Conservation (phyloP, 2,329 filamentous ascomycete genomes). For the Triangularia setosa region DNA sequence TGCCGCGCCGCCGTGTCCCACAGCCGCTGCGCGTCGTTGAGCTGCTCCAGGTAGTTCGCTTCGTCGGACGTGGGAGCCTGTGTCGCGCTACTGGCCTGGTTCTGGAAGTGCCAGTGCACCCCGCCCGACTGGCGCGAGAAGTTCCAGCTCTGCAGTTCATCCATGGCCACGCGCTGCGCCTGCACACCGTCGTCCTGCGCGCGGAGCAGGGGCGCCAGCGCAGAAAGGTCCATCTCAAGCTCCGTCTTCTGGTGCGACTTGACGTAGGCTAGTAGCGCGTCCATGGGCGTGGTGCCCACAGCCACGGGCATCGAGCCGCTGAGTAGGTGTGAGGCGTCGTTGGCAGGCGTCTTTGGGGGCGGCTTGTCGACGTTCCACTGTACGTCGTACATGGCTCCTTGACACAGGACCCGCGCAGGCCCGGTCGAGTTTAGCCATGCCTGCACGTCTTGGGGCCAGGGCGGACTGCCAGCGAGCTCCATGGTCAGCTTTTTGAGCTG, state of each 20-base stretch:
- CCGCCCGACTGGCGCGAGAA: slow-evolving; percentile 17
- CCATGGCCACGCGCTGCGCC: slow-evolving; percentile 29
- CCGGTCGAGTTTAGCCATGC: background rate
- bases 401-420: slow-evolving; percentile 27
- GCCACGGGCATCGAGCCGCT: slow-evolving; percentile 26
- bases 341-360: slow-evolving; percentile 31
- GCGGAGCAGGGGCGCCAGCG: slow-evolving; percentile 29
- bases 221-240: slow-evolving; percentile 12
- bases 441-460: background rate
- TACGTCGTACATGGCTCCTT: slow-evolving; percentile 38
- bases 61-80: slow-evolving; percentile 9
- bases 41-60: slow-evolving; percentile 11
- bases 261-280: slow-evolving; percentile 35
- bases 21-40: slow-evolving; percentile 26
- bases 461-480: background rate
- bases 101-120: background rate
- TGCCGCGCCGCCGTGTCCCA: slow-evolving; percentile 24
- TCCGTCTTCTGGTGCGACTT: slow-evolving; percentile 22
- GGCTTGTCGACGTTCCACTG: slow-evolving; percentile 30
- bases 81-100: slow-evolving; percentile 9
- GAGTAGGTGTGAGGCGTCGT: slow-evolving; percentile 24
- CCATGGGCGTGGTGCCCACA: slow-evolving; percentile 38
- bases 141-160: slow-evolving; percentile 31
- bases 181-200: slow-evolving; percentile 33
- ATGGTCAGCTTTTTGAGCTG: background rate